Evolutionary conservation across 75 land plant species (phyloP).

Genomic region (Cryptomeria japonica): DNA sequence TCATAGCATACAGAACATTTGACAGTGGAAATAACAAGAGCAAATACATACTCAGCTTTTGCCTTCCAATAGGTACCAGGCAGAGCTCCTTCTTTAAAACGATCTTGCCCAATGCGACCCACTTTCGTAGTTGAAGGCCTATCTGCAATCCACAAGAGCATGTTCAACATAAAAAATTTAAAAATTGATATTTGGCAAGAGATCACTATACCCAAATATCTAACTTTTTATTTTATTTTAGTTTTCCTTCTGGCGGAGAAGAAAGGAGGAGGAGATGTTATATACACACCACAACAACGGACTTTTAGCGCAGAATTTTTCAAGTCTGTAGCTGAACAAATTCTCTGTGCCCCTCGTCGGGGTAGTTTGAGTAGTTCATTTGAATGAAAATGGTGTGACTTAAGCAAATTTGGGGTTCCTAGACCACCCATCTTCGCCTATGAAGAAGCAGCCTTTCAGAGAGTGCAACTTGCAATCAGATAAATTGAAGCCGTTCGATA

Average conservation of each 20-base stretch:
- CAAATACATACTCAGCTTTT: not conserved
- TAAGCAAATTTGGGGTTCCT: not conserved
- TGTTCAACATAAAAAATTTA: not conserved
- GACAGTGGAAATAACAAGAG: not conserved
- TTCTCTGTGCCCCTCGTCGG: not conserved
- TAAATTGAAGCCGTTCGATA: not conserved
- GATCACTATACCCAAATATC: too few relatives aligned
- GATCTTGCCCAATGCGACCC: constrained; percentile 7
- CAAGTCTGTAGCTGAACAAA: not conserved
- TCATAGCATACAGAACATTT: not conserved
- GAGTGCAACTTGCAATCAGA: not conserved
- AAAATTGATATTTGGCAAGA: too few relatives aligned
- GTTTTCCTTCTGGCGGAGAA: not conserved
- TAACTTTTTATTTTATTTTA: too few relatives aligned
- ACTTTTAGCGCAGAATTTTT: not conserved
- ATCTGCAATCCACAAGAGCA: not conserved
- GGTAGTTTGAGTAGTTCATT: not conserved
- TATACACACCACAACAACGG: constrained; percentile 4
- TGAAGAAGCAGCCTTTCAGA: not conserved
- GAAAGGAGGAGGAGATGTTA: not conserved
- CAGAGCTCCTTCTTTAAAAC: constrained; percentile 8
- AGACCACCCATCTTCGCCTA: not conserved
- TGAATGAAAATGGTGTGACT: not conserved
- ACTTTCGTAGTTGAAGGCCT: not conserved
- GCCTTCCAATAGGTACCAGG: constrained; percentile 9